Conservation (phyloP, 352 stramenopile genomes). For the Phytophthora ohioensis region DNA sequence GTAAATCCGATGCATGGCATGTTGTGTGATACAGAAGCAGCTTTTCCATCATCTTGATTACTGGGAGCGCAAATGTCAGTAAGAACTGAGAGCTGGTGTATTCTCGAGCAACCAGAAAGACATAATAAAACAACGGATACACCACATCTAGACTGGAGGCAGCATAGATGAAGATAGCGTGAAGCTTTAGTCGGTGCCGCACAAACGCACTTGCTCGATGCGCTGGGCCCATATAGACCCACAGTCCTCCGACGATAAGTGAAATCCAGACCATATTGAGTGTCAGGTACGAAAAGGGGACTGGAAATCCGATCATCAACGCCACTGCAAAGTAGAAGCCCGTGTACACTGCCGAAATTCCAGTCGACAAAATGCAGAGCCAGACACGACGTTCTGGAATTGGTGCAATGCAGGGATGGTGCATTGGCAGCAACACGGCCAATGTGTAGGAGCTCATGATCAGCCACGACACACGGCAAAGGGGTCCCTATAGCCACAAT, state of each 20-base stretch:
- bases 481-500: slow-evolving; percentile 10
- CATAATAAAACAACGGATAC: slow-evolving; percentile 37
- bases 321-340: slow-evolving; percentile 25
- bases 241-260: slow-evolving; percentile 18
- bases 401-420: slow-evolving; percentile 15
- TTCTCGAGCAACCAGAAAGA: slow-evolving; percentile 20
- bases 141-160: slow-evolving; percentile 25
- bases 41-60: slow-evolving; percentile 35
- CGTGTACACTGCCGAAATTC: slow-evolving; percentile 14
- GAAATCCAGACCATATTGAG: slow-evolving; percentile 33
- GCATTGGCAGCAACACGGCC: slow-evolving; percentile 19
- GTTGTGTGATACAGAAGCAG: slow-evolving; percentile 31
- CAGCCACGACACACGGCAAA: slow-evolving; percentile 30
- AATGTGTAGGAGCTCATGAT: slow-evolving; percentile 25
- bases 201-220: slow-evolving; percentile 7
- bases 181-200: slow-evolving; percentile 14
- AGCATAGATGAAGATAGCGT: slow-evolving; percentile 26
- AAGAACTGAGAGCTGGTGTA: slow-evolving; percentile 25
- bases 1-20: slow-evolving; percentile 24
- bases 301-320: slow-evolving; percentile 20
- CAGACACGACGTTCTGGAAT: slow-evolving; percentile 14
- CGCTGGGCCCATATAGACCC: slow-evolving; percentile 22
- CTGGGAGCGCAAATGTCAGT: slow-evolving; percentile 28
- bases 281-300: slow-evolving; percentile 30
- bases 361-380: slow-evolving; percentile 14